A percentile compares a stretch with the other conserved stretches of the same genome.
These are phyloP conservation scores for Capronia americana DNA, from an alignment of 2,329 filamentous ascomycete species.

Conservation along the genomic window DNA sequence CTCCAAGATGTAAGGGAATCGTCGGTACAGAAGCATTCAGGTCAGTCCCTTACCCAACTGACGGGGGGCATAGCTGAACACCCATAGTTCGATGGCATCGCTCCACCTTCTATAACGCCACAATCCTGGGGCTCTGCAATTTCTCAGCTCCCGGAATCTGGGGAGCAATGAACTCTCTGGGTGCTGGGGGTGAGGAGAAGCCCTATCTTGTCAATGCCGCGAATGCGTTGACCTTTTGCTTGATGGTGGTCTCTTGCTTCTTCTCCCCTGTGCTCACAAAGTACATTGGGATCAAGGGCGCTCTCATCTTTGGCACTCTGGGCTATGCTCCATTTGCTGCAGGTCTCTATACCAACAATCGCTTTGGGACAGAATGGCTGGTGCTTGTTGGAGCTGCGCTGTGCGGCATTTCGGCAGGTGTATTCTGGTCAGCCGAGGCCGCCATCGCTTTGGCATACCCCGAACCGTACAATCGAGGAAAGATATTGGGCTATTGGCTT, in stretches of 20 bases:
- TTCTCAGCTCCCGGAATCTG: slow-evolving; percentile 58
- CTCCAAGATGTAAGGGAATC: slow-evolving; percentile 19
- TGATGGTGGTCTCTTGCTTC: slow-evolving; percentile 75
- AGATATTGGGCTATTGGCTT: slow-evolving; percentile 72
- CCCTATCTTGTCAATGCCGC: slow-evolving; percentile 73
- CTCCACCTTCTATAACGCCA: slow-evolving; percentile 74
- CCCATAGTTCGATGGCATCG: slow-evolving; percentile 64
- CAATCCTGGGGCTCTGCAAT: slow-evolving; percentile 69
- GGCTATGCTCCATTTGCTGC: slow-evolving; percentile 76
- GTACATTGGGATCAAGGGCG: slow-evolving; percentile 73
- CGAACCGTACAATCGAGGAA: slow-evolving; percentile 70
- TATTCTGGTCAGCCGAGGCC: slow-evolving; percentile 78
- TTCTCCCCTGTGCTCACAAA: slow-evolving; percentile 69
- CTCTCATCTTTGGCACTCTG: slow-evolving; percentile 73
- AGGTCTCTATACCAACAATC: slow-evolving; percentile 74
- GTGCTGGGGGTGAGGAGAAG: slow-evolving; percentile 69
- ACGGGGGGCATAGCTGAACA: neutral
- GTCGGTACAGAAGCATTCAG: slow-evolving; percentile 14
- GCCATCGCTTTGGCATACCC: slow-evolving; percentile 76
- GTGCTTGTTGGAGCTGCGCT: slow-evolving; percentile 70
- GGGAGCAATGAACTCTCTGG: slow-evolving; percentile 64
- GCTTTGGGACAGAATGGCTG: slow-evolving; percentile 72
- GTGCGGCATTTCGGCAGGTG: slow-evolving; percentile 72
- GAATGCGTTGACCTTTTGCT: slow-evolving; percentile 73
- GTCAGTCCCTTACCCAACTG: neutral